phyloP scores from a whole-genome alignment of 805 yeast species.

The Candida orba region DNA sequence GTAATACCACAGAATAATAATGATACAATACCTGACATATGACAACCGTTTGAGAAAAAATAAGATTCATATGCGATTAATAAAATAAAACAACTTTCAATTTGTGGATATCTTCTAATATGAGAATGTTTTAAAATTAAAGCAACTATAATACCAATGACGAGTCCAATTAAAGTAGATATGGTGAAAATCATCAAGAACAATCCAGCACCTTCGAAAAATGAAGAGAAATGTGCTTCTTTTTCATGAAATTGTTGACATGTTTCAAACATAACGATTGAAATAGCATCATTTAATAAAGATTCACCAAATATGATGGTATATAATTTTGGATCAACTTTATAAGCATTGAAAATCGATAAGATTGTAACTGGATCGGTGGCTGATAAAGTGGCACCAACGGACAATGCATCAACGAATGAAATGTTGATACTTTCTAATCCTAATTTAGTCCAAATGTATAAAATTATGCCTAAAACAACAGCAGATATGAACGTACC shows the following conservation, averaged over 20 bases:
- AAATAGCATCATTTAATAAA: slow-evolving; percentile 90
- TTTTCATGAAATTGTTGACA: slow-evolving; percentile 94
- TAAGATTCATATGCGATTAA: slow-evolving; percentile 92
- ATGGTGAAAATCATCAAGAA: slow-evolving; percentile 91
- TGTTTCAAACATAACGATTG: slow-evolving; percentile 98
- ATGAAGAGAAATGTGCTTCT: slow-evolving; percentile 61
- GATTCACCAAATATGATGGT: slow-evolving; percentile 98
- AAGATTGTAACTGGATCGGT: slow-evolving; percentile 97
- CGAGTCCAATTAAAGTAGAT: slow-evolving; percentile 81
- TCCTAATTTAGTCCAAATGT: slow-evolving; percentile 87
- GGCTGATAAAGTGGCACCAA: slow-evolving; percentile 96
- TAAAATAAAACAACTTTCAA: slow-evolving; percentile 88
- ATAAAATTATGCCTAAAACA: slow-evolving; percentile 83
- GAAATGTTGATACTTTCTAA: slow-evolving; percentile 82
- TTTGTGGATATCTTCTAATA: slow-evolving; percentile 90
- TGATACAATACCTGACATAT: slow-evolving; percentile 98
- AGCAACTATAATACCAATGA: slow-evolving; percentile 85
- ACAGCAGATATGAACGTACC: slow-evolving; percentile 92
- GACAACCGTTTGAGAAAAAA: slow-evolving; percentile 97
- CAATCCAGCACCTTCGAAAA: slow-evolving; percentile 90
- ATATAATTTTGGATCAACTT: slow-evolving; percentile 95
- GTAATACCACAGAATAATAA: slow-evolving; percentile 94
- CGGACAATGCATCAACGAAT: slow-evolving; percentile 94
- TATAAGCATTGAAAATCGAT: slow-evolving; percentile 93
- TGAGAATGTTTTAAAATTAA: slow-evolving; percentile 86